Evolutionary conservation across 2,329 filamentous ascomycete genomes (phyloP), one percentile per base, ranked within the genome.

Genomic region (Botrytis galanthina): DNA sequence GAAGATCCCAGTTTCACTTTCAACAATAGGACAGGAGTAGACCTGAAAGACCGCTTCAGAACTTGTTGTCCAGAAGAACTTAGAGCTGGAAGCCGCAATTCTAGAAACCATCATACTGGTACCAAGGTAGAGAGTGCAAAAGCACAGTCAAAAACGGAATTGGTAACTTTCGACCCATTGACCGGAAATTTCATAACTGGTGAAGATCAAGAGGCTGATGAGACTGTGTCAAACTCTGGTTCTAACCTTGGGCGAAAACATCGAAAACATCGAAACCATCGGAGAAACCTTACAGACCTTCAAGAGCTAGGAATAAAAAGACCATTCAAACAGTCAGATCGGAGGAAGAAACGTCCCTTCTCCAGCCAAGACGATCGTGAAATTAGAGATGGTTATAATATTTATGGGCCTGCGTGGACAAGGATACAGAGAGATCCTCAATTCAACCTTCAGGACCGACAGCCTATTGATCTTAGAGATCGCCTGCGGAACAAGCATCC

Each of bases 11-110:
- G 86, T 60, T 91, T 90, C 78, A 84, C 81, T 18, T 91, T 91
- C 82, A 89, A 90, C 77, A 85, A 85, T 26, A 86, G 90, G 74
- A 88, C 87, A 2, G 88, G 89, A 6, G 88, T 88, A 14, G 89
- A 91, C 78, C 80, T 91, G 69, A 91, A 91, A 79, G 89, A 91
- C 79, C 85, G 90, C 20, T 91, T 91, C 78, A 85, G 89, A 68
- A 91, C 89, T 5, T 91, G 89, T 78, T 91, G 89, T 75, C 89
- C 89, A 0, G 85, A 86, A 48, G 89, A 91, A 79, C 83, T 91
- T 54, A 85, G 87, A 66, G 82, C 82, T 37, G 84, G 83, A 35
- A 84, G 81, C 75, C 6, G 68, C 68, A 42, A 62, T 46, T 29
- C 35, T 10, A 32, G n/a, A 42, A 70, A 32, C 18, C 3, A 48